A percentile compares a stretch with the other conserved stretches of the same genome.
Evolutionary conservation across 352 stramenopile genomes (phyloP).

Genomic region (Poterioochromonas sp.): DNA sequence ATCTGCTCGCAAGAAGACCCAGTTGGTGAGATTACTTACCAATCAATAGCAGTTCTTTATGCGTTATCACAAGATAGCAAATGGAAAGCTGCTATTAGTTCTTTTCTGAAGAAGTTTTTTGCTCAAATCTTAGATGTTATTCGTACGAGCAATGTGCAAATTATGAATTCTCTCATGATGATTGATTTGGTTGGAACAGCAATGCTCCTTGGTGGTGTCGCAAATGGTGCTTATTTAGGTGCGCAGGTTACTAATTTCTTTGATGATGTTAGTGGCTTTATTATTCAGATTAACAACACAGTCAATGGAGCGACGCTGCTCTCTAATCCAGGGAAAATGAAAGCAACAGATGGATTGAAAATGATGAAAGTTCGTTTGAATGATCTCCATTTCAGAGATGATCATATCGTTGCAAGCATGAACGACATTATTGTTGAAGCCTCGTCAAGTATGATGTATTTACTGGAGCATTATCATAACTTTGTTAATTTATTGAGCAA

Average conservation of each 20-base stretch:
- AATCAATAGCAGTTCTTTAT: too few species aligned
- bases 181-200: constrained; percentile 24
- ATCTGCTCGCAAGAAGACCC: too few species aligned
- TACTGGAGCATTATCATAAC: neutral
- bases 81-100: too few species aligned
- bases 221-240: neutral
- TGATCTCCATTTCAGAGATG: neutral
- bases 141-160: too few species aligned
- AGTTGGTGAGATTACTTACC: too few species aligned
- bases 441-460: neutral
- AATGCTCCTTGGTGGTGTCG: neutral
- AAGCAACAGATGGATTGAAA: neutral
- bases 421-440: neutral
- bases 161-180: too few species aligned
- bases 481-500: neutral
- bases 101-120: too few species aligned
- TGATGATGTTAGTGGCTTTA: neutral
- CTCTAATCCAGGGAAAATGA: neutral
- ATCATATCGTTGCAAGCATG: neutral
- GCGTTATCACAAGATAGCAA: too few species aligned
- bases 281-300: constrained; percentile 21
- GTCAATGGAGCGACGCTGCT: constrained; percentile 4
- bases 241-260: neutral
- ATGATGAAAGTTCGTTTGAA: constrained; percentile 5
- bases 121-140: too few species aligned